phyloP scores from a whole-genome alignment of 163 green algal genomes.

The Chlamydomonas reinhardtii region DNA sequence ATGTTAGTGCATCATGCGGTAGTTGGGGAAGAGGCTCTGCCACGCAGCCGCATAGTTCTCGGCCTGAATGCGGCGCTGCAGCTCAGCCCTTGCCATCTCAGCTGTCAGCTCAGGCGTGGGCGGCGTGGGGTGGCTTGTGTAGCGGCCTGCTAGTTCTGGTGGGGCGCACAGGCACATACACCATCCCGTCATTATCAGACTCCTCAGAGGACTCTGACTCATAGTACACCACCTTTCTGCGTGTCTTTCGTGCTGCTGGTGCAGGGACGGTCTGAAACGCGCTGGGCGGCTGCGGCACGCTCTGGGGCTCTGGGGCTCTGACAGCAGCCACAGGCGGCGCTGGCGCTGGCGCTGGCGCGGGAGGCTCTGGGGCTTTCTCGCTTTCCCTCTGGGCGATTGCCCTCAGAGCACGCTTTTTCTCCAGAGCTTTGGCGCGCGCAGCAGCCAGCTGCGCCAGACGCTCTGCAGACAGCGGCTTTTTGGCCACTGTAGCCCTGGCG shows the following conservation, averaged over 20 bases:
- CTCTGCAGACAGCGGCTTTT: neutral
- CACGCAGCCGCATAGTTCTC: neutral
- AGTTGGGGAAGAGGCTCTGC: neutral
- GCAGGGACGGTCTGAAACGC: neutral
- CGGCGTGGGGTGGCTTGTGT: neutral
- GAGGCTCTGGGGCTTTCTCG: neutral
- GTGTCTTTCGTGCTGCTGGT: neutral
- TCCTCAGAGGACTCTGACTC: neutral
- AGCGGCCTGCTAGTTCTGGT: neutral
- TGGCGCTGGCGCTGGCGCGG: neutral
- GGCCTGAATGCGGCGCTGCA: neutral
- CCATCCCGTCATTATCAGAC: neutral
- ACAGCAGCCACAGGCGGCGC: neutral
- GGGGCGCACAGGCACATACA: neutral
- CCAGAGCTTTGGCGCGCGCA: neutral
- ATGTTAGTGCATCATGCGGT: neutral
- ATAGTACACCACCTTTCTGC: neutral
- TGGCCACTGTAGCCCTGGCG: neutral
- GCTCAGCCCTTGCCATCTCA: neutral
- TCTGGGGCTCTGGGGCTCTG: neutral
- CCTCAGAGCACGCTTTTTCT: conserved; percentile 1
- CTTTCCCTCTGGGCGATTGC: neutral
- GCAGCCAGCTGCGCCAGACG: neutral
- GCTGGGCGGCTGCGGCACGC: neutral
- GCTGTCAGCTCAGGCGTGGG: neutral